Conservation (phyloP, 2,329 filamentous ascomycete genomes). For the Pseudogymnoascus sp. region DNA sequence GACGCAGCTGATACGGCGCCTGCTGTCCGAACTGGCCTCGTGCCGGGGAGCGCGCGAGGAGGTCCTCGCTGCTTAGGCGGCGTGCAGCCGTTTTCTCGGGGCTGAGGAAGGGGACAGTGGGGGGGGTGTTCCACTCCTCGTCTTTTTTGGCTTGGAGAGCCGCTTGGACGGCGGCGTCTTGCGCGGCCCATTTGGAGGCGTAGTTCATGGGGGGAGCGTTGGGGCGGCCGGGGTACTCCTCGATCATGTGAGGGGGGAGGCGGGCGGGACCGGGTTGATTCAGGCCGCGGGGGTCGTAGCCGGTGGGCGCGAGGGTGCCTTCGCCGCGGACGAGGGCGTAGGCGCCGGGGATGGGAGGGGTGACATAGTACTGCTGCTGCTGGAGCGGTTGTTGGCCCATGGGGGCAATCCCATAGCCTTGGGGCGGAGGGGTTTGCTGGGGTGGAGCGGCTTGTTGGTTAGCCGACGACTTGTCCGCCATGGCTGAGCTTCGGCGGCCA, state of each 20-base stretch:
- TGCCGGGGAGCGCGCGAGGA: slow-evolving; percentile 25
- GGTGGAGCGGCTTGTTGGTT: background rate
- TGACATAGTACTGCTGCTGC: slow-evolving; percentile 23
- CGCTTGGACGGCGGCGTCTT: background rate
- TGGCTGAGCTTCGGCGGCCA: background rate
- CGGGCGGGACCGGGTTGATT: background rate
- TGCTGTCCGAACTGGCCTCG: slow-evolving; percentile 22
- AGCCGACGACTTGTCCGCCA: background rate
- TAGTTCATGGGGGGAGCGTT: background rate
- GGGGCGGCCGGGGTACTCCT: background rate
- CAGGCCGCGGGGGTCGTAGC: slow-evolving; percentile 22
- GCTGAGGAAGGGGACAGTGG: background rate
- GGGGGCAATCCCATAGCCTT: background rate
- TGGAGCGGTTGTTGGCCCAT: slow-evolving; percentile 12
- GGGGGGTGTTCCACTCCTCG: background rate
- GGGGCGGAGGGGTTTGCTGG: background rate
- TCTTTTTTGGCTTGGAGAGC: background rate
- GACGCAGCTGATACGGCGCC: slow-evolving; percentile 24
- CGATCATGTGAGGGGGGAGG: background rate
- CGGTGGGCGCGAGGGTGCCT: slow-evolving; percentile 20
- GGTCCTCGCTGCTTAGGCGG: slow-evolving; percentile 21
- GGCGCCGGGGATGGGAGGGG: slow-evolving; percentile 25
- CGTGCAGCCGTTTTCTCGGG: background rate
- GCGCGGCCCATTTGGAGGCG: background rate
- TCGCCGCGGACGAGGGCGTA: slow-evolving; percentile 25